These are phyloP conservation scores for Lodderomyces beijingensis DNA, from an alignment of 1,139 yeast genomes.

Conservation along the genomic window DNA sequence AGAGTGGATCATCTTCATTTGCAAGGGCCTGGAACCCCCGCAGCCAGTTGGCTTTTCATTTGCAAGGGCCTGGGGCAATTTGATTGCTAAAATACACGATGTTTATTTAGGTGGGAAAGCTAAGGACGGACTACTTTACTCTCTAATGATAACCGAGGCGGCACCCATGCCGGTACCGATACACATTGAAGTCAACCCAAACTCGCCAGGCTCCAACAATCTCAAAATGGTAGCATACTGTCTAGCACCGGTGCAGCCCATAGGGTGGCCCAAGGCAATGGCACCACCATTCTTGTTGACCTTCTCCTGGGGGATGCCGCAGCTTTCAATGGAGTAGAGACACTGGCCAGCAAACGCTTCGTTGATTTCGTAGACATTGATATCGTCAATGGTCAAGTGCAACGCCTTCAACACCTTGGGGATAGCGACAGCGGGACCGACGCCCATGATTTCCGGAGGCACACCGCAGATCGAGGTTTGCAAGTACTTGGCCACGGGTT, in stretches of 20 bases:
- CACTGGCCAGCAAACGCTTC: conserved; percentile 98
- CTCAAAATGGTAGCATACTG: conserved; percentile 85
- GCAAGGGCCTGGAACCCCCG: too few species aligned
- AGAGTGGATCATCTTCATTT: too few species aligned
- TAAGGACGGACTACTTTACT: conserved; percentile 42
- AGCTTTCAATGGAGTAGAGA: conserved; percentile 62
- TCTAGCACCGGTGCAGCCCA: conserved; percentile 95
- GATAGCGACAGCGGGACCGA: conserved; percentile 93
- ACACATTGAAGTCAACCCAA: conserved; percentile 94
- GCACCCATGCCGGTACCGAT: conserved; percentile 99
- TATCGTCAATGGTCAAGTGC: conserved; percentile 60
- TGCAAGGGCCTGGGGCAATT: too few species aligned
- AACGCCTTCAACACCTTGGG: conserved; percentile 70
- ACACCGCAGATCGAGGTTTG: conserved; percentile 80
- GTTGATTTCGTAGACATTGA: conserved; percentile 79
- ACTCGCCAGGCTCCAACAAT: conserved; percentile 72
- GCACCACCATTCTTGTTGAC: conserved; percentile 96
- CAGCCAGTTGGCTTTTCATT: too few species aligned
- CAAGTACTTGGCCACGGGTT: conserved; percentile 69
- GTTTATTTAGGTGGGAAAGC: too few species aligned
- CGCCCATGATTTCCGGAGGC: conserved; percentile 96
- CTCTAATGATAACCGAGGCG: conserved; percentile 78
- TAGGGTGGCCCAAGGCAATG: conserved; percentile 92
- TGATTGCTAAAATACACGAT: too few species aligned
- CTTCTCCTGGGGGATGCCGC: conserved; percentile 63